phyloP scores from a whole-genome alignment of 2,329 filamentous ascomycete genomes.

The Colletotrichum musicola region DNA sequence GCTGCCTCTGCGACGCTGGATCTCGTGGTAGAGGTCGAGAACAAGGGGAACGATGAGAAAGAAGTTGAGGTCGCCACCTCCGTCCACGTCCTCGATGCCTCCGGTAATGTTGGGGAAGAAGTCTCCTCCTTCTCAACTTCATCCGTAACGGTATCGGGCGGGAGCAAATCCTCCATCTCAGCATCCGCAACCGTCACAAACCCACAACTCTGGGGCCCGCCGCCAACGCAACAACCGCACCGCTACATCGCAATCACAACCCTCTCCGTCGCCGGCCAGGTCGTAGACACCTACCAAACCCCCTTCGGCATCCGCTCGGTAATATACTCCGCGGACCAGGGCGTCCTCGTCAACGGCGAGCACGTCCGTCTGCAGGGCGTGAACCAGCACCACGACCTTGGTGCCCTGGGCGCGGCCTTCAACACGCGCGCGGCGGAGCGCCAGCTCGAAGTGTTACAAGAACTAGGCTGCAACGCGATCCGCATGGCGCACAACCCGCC shows the following conservation, averaged over 20 bases:
- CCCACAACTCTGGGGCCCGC: slow-evolving; percentile 63
- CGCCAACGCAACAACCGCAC: slow-evolving; percentile 59
- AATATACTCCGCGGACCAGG: slow-evolving; percentile 53
- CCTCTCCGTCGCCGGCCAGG: slow-evolving; percentile 44
- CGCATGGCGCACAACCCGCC: slow-evolving; percentile 67
- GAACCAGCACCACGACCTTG: slow-evolving; percentile 65
- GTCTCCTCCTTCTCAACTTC: slow-evolving; percentile 50
- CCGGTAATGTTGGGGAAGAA: slow-evolving; percentile 44
- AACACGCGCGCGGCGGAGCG: slow-evolving; percentile 61
- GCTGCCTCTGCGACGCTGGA: slow-evolving; percentile 57
- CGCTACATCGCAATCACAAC: slow-evolving; percentile 61
- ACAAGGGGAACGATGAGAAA: slow-evolving; percentile 49
- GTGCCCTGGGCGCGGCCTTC: slow-evolving; percentile 63
- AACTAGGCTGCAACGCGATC: slow-evolving; percentile 63
- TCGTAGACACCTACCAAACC: slow-evolving; percentile 61
- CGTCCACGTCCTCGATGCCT: slow-evolving; percentile 54
- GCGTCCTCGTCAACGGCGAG: slow-evolving; percentile 61
- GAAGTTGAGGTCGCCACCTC: slow-evolving; percentile 55
- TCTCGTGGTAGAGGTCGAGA: slow-evolving; percentile 60
- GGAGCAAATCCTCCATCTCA: slow-evolving; percentile 50
- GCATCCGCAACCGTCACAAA: slow-evolving; percentile 46
- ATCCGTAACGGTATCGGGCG: slow-evolving; percentile 47
- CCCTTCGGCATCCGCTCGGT: slow-evolving; percentile 63
- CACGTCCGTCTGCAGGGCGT: slow-evolving; percentile 58
- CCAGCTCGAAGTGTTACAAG: slow-evolving; percentile 62